Conservation (phyloP, 306 rosid genomes). For the Boehmeria nivea region DNA sequence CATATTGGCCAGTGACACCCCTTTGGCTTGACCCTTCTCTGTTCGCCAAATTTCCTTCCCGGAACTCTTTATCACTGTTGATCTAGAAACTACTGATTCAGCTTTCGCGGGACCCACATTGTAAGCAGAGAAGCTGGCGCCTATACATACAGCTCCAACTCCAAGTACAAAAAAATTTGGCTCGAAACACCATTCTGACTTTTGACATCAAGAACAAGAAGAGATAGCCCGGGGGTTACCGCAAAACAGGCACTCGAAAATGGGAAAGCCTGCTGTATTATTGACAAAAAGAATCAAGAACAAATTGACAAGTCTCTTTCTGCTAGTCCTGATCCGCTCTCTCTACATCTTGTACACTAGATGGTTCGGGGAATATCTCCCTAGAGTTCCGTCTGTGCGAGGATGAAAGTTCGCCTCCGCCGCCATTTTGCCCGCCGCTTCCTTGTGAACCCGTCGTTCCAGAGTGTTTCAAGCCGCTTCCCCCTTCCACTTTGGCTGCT, state of each 20-base stretch:
- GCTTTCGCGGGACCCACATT: no score
- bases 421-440: constrained; percentile 51
- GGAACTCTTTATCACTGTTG: constrained; percentile 14
- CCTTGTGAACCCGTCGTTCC: constrained; percentile 71
- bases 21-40: constrained; percentile 19
- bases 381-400: constrained; percentile 55
- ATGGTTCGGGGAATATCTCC: constrained; percentile 84
- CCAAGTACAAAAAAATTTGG: constrained; percentile 12
- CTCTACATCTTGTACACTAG: constrained; percentile 50
- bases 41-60: constrained; percentile 20
- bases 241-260: constrained; percentile 36
- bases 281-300: constrained; percentile 46
- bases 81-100: constrained; percentile 20
- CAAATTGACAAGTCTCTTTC: constrained; percentile 18
- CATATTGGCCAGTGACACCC: constrained; percentile 42
- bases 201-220: constrained; percentile 18
- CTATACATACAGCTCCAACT: constrained; percentile 11
- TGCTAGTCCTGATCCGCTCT: constrained; percentile 43
- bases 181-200: constrained; percentile 22
- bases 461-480: constrained; percentile 61
- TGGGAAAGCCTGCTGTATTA: constrained; percentile 41
- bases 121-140: constrained; percentile 24
- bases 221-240: constrained; percentile 19
- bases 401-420: constrained; percentile 56
- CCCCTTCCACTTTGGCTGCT: constrained; percentile 42